phyloP scores from a whole-genome alignment of 306 rosid species.

The Parietaria judaica region DNA sequence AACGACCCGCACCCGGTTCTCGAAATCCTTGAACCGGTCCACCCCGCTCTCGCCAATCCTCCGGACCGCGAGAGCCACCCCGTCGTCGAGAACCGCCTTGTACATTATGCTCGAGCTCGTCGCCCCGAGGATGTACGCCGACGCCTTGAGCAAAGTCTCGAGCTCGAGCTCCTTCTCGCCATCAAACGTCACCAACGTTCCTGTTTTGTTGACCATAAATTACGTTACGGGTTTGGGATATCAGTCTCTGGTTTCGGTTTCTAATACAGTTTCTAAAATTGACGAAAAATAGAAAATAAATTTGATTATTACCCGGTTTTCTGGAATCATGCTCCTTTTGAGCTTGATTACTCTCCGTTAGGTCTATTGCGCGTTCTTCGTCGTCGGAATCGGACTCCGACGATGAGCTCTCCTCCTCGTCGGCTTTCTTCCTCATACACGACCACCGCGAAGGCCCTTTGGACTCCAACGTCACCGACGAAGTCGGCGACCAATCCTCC shows the following conservation, averaged over 20 bases:
- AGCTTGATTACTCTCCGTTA: constrained; percentile 16
- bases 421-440: constrained; percentile 53
- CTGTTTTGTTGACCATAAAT: constrained; percentile 15
- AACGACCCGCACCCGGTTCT: constrained; percentile 57
- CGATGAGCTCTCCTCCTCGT: constrained; percentile 42
- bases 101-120: constrained; percentile 95
- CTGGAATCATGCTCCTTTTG: constrained; percentile 2
- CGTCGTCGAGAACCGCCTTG: constrained; percentile 93
- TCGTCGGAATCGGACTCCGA: constrained; percentile 27
- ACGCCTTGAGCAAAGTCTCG: constrained; percentile 74
- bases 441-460: constrained; percentile 71
- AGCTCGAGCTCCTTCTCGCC: constrained; percentile 75
- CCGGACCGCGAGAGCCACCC: constrained; percentile 65
- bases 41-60: constrained; percentile 77
- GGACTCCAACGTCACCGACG: constrained; percentile 45
- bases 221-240: too few relatives aligned
- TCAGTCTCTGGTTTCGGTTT: too few relatives aligned
- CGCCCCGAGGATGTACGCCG: constrained; percentile 82
- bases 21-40: constrained; percentile 79
- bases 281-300: too few relatives aligned
- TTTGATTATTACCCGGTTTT: constrained; percentile 10
- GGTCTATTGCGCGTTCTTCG: constrained; percentile 21
- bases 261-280: too few relatives aligned
- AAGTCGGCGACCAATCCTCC: constrained; percentile 40
- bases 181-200: constrained; percentile 65